Base-by-base conservation (phyloP, 805 yeast species). In the Lipomyces kockii region DNA sequence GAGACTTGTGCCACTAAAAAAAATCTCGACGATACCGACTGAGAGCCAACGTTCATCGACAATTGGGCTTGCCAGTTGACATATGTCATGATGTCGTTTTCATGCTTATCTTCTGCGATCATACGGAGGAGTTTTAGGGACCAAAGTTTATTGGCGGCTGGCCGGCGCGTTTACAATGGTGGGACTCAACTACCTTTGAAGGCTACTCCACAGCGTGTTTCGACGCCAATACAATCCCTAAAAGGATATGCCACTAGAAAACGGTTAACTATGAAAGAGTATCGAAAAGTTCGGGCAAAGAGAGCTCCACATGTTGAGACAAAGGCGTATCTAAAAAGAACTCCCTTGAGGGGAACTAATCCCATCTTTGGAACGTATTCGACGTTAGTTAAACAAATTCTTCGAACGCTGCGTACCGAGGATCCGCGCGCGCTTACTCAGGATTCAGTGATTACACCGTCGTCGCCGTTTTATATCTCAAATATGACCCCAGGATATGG, bases 341-440 rank as follows among this genome's bases (percentile, higher is more conserved):
- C 61, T 3, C 46, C 52, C 27, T 22, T 61, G n/a, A 51, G 53
- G 43, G 60, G 46, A 20, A 51, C 52, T 4, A 66, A 69, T 29
- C 71, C 72, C 12, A 60, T 69, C 5, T 69, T 61, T 55, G 72
- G 72, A 7, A 32, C 34, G 7, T 69, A 60, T 53, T 8, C 71
- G 3, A 61, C 63, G 2, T 35, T 69, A 32, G 66, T 65, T 46
- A 59, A 62, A 22, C 54, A 61, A 11, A 46, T 69, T 27, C 46
- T 69, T 61, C 62, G 63, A 25, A 60, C 54, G 6, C 32, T 68
- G 43, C 64, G 65, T 11, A 20, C 69, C n/a, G 65, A 51, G 52
- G 64, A 61, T 27, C 49, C 63, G 8, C 52, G 46, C 1, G 43
- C 61, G 54, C 25, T 14, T 22, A 35, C 51, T 27, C 62, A 53